phyloP scores from a whole-genome alignment of 2,329 filamentous ascomycete species.

The Pyrenochaeta sp. region DNA sequence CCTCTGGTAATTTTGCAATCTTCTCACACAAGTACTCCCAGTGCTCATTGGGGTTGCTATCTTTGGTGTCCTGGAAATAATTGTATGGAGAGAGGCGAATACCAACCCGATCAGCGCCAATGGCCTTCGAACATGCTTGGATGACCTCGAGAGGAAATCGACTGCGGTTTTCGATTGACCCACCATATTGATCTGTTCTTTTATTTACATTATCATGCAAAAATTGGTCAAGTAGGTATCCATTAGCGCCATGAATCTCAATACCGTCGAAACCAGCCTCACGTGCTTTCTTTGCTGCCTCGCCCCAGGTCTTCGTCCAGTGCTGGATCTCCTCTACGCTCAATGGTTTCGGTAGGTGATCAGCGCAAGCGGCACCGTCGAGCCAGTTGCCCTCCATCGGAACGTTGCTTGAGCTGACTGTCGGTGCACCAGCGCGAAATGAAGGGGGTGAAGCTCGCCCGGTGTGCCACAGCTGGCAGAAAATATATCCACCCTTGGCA shows the following conservation, averaged over 20 bases:
- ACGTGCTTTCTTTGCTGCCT: constrained; percentile 49
- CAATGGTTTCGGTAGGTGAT: constrained; percentile 46
- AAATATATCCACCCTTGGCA: constrained; percentile 60
- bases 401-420: constrained; percentile 52
- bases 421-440: constrained; percentile 48
- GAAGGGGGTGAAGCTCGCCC: constrained; percentile 55
- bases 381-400: constrained; percentile 51
- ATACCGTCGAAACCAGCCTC: constrained; percentile 48
- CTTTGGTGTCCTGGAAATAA: constrained; percentile 52
- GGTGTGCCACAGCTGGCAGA: constrained; percentile 57
- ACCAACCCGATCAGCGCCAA: constrained; percentile 43
- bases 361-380: constrained; percentile 49
- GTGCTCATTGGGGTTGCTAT: constrained; percentile 55
- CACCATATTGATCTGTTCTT: constrained; percentile 61
- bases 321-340: constrained; percentile 51
- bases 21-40: constrained; percentile 57
- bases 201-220: constrained; percentile 60
- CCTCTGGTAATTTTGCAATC: constrained; percentile 45
- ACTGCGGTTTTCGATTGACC: constrained; percentile 61
- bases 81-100: constrained; percentile 47
- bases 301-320: constrained; percentile 49
- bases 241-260: constrained; percentile 56
- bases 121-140: constrained; percentile 40
- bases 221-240: constrained; percentile 62
- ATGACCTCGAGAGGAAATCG: constrained; percentile 66